These are phyloP conservation scores for Aristolochia californica DNA, from an alignment of 164 flowering plant genomes.

Conservation along the genomic window DNA sequence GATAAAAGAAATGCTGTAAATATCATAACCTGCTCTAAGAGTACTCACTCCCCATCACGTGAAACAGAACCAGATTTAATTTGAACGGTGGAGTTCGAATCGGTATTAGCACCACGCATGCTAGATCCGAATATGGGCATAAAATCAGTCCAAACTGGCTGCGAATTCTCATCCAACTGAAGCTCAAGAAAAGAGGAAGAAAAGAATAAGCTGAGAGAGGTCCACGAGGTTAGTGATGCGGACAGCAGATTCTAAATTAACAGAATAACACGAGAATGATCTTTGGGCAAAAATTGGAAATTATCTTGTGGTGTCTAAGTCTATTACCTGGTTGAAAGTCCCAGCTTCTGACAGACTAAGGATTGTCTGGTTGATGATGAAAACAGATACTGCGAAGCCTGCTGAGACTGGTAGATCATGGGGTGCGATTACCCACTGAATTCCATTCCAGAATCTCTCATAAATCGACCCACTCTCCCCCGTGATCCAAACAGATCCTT, in stretches of 20 bases:
- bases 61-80: slow-evolving; percentile 57
- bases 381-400: slow-evolving; percentile 48
- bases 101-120: slow-evolving; percentile 20
- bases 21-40: slow-evolving; percentile 1
- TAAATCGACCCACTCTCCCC: slow-evolving; percentile 78
- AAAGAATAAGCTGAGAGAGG: too few species aligned
- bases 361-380: slow-evolving; percentile 57
- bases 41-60: slow-evolving; percentile 55
- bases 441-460: slow-evolving; percentile 92
- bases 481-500: slow-evolving; percentile 65
- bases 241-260: too few species aligned
- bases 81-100: slow-evolving; percentile 19
- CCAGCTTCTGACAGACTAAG: slow-evolving; percentile 66
- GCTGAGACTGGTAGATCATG: slow-evolving; percentile 54
- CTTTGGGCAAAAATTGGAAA: too few species aligned
- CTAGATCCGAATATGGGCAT: slow-evolving; percentile 17
- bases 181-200: slow-evolving; percentile 29
- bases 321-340: slow-evolving; percentile 55
- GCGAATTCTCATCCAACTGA: slow-evolving; percentile 47
- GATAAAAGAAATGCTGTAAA: neutral
- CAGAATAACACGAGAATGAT: too few species aligned
- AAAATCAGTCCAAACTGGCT: slow-evolving; percentile 58
- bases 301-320: neutral
- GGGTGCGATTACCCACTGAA: slow-evolving; percentile 84
- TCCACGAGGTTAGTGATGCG: too few species aligned